A percentile compares a stretch with the other conserved stretches of the same genome.
These are phyloP conservation scores for Pueraria montana DNA, from an alignment of 306 rosid species.

Conservation along the genomic window DNA sequence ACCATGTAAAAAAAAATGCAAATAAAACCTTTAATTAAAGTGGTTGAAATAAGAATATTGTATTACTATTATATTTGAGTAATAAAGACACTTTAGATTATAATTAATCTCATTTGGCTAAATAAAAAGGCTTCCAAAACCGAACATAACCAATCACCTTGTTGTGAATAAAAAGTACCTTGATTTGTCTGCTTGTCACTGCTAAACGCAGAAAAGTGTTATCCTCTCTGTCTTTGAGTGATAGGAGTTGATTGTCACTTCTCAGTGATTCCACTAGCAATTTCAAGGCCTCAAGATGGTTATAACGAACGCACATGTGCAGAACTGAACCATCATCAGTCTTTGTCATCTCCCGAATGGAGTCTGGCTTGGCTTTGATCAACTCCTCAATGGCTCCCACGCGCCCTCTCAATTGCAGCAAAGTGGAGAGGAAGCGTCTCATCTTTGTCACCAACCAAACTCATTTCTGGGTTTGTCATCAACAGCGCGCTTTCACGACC, in stretches of 20 bases:
- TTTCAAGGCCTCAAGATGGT: slow-evolving; percentile 45
- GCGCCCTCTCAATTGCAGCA: slow-evolving; percentile 51
- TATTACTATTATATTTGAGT: too few relatives aligned
- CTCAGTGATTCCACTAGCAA: slow-evolving; percentile 31
- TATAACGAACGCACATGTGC: slow-evolving; percentile 44
- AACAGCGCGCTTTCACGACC: slow-evolving; percentile 38
- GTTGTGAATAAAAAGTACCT: slow-evolving; percentile 29
- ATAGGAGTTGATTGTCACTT: slow-evolving; percentile 30
- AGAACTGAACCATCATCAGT: slow-evolving; percentile 39
- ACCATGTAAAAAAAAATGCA: too few relatives aligned
- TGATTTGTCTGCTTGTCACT: slow-evolving; percentile 28
- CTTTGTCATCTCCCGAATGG: background rate
- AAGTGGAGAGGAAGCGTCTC: slow-evolving; percentile 52
- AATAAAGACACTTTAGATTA: too few relatives aligned
- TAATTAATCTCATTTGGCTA: too few relatives aligned
- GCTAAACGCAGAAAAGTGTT: slow-evolving; percentile 46
- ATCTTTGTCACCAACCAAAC: slow-evolving; percentile 46
- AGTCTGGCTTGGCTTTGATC: slow-evolving; percentile 1
- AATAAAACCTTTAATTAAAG: too few relatives aligned
- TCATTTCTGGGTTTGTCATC: slow-evolving; percentile 10
- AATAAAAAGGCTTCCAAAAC: too few relatives aligned
- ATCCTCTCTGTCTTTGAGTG: slow-evolving; percentile 34
- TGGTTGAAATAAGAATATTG: too few relatives aligned
- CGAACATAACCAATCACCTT: too few relatives aligned
- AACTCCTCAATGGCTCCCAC: slow-evolving; percentile 36